Evolutionary conservation across 352 stramenopile species (phyloP).

Genomic region (Peronosclerospora sorghi): DNA sequence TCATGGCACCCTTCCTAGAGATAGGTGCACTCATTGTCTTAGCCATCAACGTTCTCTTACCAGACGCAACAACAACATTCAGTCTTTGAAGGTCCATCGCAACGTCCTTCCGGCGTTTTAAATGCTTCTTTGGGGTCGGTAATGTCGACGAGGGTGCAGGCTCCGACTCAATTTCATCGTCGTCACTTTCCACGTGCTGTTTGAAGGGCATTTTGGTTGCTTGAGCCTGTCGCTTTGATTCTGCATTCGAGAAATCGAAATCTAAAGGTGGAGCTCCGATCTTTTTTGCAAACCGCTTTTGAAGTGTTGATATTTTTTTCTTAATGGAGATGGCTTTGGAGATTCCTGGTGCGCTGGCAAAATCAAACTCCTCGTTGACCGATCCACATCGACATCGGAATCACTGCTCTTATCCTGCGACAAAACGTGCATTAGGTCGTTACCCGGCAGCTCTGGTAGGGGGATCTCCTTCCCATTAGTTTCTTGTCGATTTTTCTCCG

Average conservation of each 20-base stretch:
- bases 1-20: conserved; percentile 2
- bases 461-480: conserved; percentile 10
- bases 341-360: conserved; percentile 24
- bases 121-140: conserved; percentile 18
- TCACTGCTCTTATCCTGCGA: conserved; percentile 47
- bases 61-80: not conserved
- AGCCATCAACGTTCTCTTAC: conserved; percentile 10
- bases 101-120: conserved; percentile 27
- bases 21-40: conserved; percentile 8
- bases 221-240: conserved; percentile 23
- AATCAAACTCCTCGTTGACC: conserved; percentile 43
- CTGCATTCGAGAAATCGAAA: conserved; percentile 43
- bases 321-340: conserved; percentile 10
- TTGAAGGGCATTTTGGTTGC: conserved; percentile 10
- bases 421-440: conserved; percentile 47
- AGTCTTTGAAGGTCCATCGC: conserved; percentile 5
- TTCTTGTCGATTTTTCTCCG: conserved; percentile 13
- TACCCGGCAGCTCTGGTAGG: conserved; percentile 18
- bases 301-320: conserved; percentile 8
- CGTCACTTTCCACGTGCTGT: conserved; percentile 13
- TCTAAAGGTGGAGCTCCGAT: conserved; percentile 17
- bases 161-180: conserved; percentile 13
- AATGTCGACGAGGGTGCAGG: conserved; percentile 8
- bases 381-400: conserved; percentile 35
- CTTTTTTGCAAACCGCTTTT: conserved; percentile 20